These are phyloP conservation scores for Tolypocladium ovalisporum DNA, from an alignment of 2,329 filamentous ascomycete genomes.

Conservation along the genomic window DNA sequence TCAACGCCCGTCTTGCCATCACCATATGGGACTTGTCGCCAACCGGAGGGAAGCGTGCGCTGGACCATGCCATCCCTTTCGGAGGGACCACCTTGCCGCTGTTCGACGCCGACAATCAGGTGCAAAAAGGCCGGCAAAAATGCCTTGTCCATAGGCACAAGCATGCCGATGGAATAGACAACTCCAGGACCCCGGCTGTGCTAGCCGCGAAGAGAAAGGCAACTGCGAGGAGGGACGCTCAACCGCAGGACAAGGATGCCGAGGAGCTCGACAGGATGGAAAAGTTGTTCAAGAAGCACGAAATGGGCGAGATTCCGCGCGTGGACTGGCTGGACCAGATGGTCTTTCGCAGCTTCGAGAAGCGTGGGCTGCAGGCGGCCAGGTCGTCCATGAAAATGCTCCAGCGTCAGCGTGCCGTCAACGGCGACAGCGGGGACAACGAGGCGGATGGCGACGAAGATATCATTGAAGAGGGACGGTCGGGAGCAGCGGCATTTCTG, in stretches of 20 bases:
- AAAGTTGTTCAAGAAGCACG: conserved; percentile 88
- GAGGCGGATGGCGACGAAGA: conserved; percentile 16
- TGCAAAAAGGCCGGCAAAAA: conserved; percentile 87
- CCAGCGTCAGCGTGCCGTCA: conserved; percentile 33
- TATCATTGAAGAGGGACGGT: conserved; percentile 30
- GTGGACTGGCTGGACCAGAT: conserved; percentile 94
- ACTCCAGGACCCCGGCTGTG: conserved; percentile 64
- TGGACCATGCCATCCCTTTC: conserved; percentile 77
- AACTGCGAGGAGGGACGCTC: conserved; percentile 36
- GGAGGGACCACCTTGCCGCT: conserved; percentile 84
- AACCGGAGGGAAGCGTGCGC: conserved; percentile 55
- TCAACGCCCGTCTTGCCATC: conserved; percentile 76
- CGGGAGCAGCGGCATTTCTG: conserved; percentile 52
- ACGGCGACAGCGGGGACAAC: conserved; percentile 25
- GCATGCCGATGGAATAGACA: conserved; percentile 74
- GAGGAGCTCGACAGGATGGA: conserved; percentile 86
- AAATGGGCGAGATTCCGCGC: conserved; percentile 89
- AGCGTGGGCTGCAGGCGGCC: conserved; percentile 54
- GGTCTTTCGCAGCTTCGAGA: conserved; percentile 84
- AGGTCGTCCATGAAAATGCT: conserved; percentile 50
- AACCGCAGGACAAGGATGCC: conserved; percentile 54
- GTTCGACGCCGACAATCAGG: conserved; percentile 86
- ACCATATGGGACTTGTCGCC: conserved; percentile 94
- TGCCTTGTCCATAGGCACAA: conserved; percentile 75
- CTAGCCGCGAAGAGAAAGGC: conserved; percentile 44